These are phyloP conservation scores for Pythium sukuiense DNA, from an alignment of 352 stramenopile genomes.

Conservation along the genomic window DNA sequence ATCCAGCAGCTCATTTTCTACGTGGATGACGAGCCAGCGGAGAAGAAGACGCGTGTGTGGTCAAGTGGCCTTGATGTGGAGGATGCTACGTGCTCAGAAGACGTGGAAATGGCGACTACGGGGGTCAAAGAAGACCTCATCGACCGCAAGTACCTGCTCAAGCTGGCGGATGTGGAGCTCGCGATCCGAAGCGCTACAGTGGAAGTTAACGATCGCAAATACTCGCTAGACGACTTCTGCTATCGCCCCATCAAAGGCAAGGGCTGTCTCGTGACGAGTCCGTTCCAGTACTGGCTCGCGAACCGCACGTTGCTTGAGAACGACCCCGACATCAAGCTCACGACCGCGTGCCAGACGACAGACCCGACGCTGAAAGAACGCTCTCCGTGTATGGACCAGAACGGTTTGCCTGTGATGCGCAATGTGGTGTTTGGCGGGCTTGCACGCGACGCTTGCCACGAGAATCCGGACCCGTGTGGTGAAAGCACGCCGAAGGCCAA, in stretches of 20 bases:
- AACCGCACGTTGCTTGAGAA: conserved; percentile 55
- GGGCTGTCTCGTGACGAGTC: conserved; percentile 80
- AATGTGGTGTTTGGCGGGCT: conserved; percentile 88
- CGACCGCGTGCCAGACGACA: conserved; percentile 82
- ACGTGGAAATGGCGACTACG: background rate
- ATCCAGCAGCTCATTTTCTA: conserved; percentile 88
- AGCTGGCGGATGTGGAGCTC: conserved; percentile 64
- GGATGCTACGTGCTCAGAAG: conserved; percentile 3
- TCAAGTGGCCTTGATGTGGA: background rate
- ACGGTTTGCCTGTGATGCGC: conserved; percentile 87
- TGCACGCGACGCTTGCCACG: conserved; percentile 55
- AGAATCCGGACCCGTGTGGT: conserved; percentile 84
- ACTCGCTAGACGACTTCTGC: conserved; percentile 72
- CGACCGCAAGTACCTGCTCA: conserved; percentile 51
- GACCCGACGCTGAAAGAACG: conserved; percentile 47
- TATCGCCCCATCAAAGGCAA: conserved; percentile 77
- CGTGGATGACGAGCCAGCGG: conserved; percentile 21
- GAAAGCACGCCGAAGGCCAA: conserved; percentile 69
- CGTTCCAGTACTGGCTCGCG: conserved; percentile 76
- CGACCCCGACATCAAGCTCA: conserved; percentile 87
- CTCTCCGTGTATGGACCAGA: conserved; percentile 87
- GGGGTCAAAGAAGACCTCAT: conserved; percentile 50
- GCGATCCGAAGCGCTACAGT: conserved; percentile 45
- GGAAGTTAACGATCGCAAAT: conserved; percentile 32
- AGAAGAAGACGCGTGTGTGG: background rate